Evolutionary conservation across 371 early-diverging fungal species (phyloP).

Genomic region (Mucor ambiguus): DNA sequence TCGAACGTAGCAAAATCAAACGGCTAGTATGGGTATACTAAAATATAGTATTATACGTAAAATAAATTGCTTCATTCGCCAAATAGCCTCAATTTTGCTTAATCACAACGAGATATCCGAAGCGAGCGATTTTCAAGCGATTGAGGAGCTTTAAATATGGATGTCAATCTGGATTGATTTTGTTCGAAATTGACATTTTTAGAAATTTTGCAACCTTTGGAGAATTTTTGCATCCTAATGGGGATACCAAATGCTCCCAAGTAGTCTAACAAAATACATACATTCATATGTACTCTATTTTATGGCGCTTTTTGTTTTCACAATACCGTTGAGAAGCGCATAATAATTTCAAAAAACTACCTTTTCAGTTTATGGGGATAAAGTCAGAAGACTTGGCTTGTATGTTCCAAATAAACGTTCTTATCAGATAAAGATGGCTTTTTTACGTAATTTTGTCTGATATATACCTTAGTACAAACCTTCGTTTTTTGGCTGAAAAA

Average conservation of each 20-base stretch:
- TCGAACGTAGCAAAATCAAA: too few relatives aligned
- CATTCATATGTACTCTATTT: background rate
- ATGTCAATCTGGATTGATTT: background rate
- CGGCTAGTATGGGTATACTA: too few relatives aligned
- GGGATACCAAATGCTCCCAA: background rate
- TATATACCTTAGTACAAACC: too few relatives aligned
- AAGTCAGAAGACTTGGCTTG: background rate
- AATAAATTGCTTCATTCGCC: too few relatives aligned
- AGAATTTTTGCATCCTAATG: background rate
- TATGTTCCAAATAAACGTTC: background rate
- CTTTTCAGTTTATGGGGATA: background rate
- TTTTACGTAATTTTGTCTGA: too few relatives aligned
- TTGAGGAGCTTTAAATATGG: background rate
- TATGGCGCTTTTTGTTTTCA: background rate
- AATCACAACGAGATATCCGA: too few relatives aligned
- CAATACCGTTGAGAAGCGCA: background rate
- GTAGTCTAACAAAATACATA: background rate
- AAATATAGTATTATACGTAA: too few relatives aligned
- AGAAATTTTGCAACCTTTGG: background rate
- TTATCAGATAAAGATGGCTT: background rate
- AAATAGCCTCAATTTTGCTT: too few relatives aligned
- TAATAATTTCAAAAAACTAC: background rate
- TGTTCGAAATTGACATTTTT: background rate
- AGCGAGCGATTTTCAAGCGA: too few relatives aligned
- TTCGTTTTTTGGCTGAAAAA: too few relatives aligned